Percentiles rank a stretch among this genome's conserved stretches.
Evolutionary conservation across 345 rosid species (phyloP).

Genomic region (Eutrema yunnanense): DNA sequence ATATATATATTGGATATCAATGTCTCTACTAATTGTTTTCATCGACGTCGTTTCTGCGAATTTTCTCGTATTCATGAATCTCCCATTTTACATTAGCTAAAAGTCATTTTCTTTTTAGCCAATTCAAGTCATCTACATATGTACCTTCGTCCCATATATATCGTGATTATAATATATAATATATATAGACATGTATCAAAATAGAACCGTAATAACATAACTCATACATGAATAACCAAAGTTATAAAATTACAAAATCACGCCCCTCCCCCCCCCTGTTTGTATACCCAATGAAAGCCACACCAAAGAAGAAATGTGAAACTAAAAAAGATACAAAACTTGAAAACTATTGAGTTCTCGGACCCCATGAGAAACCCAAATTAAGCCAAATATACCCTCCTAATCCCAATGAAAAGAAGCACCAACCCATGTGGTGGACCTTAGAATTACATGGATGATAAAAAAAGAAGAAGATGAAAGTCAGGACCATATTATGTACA

Average conservation of each 20-base stretch:
- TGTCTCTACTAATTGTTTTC: background rate
- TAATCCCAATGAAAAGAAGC: slow-evolving; percentile 20
- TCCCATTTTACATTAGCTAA: slow-evolving; percentile 5
- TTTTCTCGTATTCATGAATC: background rate
- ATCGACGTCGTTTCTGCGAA: background rate
- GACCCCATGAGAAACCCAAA: slow-evolving; percentile 25
- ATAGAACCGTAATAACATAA: slow-evolving; percentile 19
- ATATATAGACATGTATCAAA: background rate
- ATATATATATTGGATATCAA: background rate
- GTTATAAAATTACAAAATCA: slow-evolving; percentile 24
- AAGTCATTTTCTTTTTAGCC: slow-evolving; percentile 1
- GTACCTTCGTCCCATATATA: background rate
- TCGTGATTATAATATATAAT: slow-evolving; percentile 1
- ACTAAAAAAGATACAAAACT: slow-evolving; percentile 10
- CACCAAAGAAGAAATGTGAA: slow-evolving; percentile 18
- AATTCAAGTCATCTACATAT: background rate
- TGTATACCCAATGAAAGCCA: slow-evolving; percentile 31
- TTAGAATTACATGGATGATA: slow-evolving; percentile 26
- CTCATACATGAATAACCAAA: slow-evolving; percentile 23
- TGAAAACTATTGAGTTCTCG: slow-evolving; percentile 19
- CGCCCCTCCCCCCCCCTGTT: slow-evolving; percentile 25
- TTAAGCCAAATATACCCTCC: slow-evolving; percentile 27
- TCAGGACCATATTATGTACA: slow-evolving; percentile 33
- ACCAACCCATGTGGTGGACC: slow-evolving; percentile 32
- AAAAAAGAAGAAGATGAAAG: background rate